These are phyloP conservation scores for Pyrrhoderma noxium DNA, from an alignment of 1,284 basidiomycete species.

Conservation along the genomic window DNA sequence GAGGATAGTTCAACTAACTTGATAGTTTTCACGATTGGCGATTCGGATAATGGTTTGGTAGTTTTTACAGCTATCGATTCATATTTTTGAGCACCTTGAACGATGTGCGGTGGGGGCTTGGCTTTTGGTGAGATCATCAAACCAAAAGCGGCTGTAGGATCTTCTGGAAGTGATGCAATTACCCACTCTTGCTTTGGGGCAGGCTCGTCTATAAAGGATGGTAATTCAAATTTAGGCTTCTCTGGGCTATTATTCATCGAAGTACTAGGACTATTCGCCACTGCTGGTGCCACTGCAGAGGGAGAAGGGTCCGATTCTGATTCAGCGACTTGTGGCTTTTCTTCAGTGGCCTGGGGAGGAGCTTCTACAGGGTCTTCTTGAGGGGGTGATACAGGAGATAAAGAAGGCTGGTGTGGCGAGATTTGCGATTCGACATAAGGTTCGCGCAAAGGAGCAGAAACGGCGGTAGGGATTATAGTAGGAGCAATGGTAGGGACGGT, in stretches of 20 bases:
- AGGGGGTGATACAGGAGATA: not conserved
- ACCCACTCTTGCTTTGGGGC: constrained; percentile 17
- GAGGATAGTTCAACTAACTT: not conserved
- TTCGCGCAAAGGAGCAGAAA: not conserved
- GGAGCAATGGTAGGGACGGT: too few relatives aligned
- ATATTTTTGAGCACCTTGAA: constrained; percentile 10
- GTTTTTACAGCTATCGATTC: not conserved
- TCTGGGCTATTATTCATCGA: not conserved
- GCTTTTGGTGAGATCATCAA: constrained; percentile 18
- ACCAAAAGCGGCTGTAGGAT: constrained; percentile 17
- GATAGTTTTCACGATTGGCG: not conserved
- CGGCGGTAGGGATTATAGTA: not conserved
- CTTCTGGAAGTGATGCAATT: constrained; percentile 12
- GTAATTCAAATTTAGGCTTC: constrained; percentile 1
- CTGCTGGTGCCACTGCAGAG: not conserved
- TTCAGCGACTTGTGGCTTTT: not conserved
- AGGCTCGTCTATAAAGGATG: constrained; percentile 10
- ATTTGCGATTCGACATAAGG: not conserved
- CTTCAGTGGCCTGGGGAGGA: not conserved
- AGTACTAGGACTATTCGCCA: not conserved
- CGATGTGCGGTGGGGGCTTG: constrained; percentile 13
- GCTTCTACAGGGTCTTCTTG: not conserved
- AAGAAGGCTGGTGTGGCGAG: not conserved
- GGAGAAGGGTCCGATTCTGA: not conserved
- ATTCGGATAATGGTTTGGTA: not conserved